Base-by-base conservation (phyloP, 164 flowering plant genomes). In the Liriodendron chinense region DNA sequence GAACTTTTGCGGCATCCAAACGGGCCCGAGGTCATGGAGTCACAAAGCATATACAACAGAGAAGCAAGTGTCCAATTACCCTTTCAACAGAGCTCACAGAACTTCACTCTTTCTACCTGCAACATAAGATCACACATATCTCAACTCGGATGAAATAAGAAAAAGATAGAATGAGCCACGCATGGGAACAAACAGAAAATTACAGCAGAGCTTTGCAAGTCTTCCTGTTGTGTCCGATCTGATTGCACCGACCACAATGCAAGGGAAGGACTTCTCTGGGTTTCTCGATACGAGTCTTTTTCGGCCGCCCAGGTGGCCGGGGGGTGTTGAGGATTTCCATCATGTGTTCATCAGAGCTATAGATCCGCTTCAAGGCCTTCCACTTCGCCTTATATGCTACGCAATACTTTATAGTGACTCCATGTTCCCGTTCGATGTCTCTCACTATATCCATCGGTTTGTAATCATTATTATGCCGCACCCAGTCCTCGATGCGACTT, bases 281-380 rank as follows among this genome's bases (percentile, higher is more conserved):
- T 20, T 57, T 57, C 18, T 57, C n/a, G n/a, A 57, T 13, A 13
- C 62, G 10, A 57, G 14, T 57, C 18, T 57, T 57, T 57, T 20
- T 57, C n/a, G 62, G 62, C n/a, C n/a, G 62, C 62, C n/a, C 62
- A 57, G 62, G 62, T 57, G 62, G n/a, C n/a, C n/a, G 62, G n/a
- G 62, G n/a, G 62, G 62, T 57, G 62, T 57, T 13, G n/a, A 20
- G 62, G 62, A 13, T 20, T 3, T 57, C 62, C 62, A 57, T 57
- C n/a, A 20, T 57, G 62, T 20, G 3, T 57, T 57, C 62, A 13
- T 57, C 18, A 57, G 62, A 20, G 9, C 62, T 20, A 57, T 13
- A 57, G n/a, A 57, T 57, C 62, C 62, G 14, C n/a, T 57, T 20
- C 62, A 57, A 57, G 62, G 62, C n/a, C n/a, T 20, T 57, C 62